Conservation (phyloP, 306 rosid species). For the Pueraria montana region DNA sequence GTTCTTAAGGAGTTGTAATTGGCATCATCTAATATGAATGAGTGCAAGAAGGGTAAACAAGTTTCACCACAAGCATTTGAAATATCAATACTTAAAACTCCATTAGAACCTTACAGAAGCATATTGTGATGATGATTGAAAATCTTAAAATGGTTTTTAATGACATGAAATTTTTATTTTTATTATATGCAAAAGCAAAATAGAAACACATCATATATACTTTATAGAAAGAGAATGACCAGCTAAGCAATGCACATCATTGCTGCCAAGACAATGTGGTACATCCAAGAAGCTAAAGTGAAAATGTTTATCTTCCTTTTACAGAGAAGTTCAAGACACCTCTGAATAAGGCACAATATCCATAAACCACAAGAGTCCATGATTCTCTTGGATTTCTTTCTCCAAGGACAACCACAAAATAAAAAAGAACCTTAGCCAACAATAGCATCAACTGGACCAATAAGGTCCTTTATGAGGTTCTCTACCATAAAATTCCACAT, state of each 20-base stretch:
- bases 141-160: conserved; percentile 27
- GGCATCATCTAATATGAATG: conserved; percentile 18
- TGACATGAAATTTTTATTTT: neutral
- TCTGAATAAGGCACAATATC: conserved; percentile 16
- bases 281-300: conserved; percentile 15
- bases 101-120: conserved; percentile 5
- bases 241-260: conserved; percentile 18
- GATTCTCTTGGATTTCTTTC: neutral
- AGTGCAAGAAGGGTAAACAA: conserved; percentile 24
- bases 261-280: conserved; percentile 21
- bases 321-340: neutral
- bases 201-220: neutral
- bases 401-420: conserved; percentile 30
- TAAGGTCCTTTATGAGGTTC: conserved; percentile 22
- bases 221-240: neutral
- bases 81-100: conserved; percentile 27
- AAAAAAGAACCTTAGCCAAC: conserved; percentile 18
- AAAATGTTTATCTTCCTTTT: conserved; percentile 4
- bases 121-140: neutral
- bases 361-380: neutral
- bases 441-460: conserved; percentile 17
- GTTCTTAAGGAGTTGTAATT: neutral
- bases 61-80: conserved; percentile 17
- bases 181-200: conserved; percentile 3
- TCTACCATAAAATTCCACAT: conserved; percentile 15